Conservation (phyloP, 495 filamentous ascomycete species). For the Neurospora intermedia region DNA sequence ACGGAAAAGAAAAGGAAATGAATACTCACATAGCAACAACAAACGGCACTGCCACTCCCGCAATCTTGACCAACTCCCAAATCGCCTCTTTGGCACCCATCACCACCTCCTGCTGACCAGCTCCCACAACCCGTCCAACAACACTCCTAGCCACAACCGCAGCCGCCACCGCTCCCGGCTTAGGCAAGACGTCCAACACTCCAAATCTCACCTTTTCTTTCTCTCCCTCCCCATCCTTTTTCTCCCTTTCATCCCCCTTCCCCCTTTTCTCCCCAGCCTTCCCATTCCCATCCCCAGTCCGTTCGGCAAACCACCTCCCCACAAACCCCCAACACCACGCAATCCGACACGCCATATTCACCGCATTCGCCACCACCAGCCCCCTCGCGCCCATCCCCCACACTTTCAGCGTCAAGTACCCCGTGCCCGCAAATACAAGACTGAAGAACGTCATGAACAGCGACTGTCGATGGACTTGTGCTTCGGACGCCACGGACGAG, state of each 20-base stretch:
- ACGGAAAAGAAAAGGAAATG: not conserved
- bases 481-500: slow-evolving; percentile 61
- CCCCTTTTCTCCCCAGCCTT: not conserved
- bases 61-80: slow-evolving; percentile 40
- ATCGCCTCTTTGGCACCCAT: slow-evolving; percentile 20
- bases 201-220: slow-evolving; percentile 11
- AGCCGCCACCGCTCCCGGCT: slow-evolving; percentile 9
- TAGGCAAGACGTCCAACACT: slow-evolving; percentile 19
- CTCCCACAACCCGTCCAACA: slow-evolving; percentile 14
- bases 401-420: slow-evolving; percentile 58
- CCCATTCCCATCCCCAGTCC: not conserved
- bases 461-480: slow-evolving; percentile 63
- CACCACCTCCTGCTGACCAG: slow-evolving; percentile 16
- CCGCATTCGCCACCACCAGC: slow-evolving; percentile 70
- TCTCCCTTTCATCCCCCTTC: too few relatives aligned
- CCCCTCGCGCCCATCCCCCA: slow-evolving; percentile 62
- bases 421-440: slow-evolving; percentile 55
- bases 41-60: slow-evolving; percentile 42
- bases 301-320: slow-evolving; percentile 40
- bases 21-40: slow-evolving; percentile 48
- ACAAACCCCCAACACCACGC: slow-evolving; percentile 72
- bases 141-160: slow-evolving; percentile 13
- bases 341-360: slow-evolving; percentile 79
- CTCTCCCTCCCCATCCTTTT: not conserved
- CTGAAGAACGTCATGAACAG: slow-evolving; percentile 76